phyloP scores from a whole-genome alignment of 2,329 filamentous ascomycete genomes.

The Cryphonectria nitschkei region DNA sequence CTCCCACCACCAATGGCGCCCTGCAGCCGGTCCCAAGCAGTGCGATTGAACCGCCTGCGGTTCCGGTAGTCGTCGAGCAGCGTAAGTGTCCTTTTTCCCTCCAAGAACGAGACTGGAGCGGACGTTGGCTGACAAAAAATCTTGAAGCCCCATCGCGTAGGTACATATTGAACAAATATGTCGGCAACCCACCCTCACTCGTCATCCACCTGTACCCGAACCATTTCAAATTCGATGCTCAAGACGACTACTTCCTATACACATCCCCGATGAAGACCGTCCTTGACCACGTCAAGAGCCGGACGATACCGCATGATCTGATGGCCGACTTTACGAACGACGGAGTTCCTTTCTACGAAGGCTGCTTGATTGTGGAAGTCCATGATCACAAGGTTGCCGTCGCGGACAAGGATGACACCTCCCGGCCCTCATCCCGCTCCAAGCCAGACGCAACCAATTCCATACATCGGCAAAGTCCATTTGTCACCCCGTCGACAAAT shows the following conservation, averaged over 20 bases:
- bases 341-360: conserved; percentile 86
- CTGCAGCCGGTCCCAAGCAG: conserved; percentile 17
- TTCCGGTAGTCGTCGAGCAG: conserved; percentile 48
- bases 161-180: conserved; percentile 39
- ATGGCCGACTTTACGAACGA: conserved; percentile 74
- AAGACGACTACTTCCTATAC: conserved; percentile 90
- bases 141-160: conserved; percentile 37
- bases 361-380: conserved; percentile 92
- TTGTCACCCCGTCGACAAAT: conserved; percentile 86
- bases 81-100: conserved; percentile 26
- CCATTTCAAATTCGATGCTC: conserved; percentile 90
- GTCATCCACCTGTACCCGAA: conserved; percentile 83
- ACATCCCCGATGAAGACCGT: conserved; percentile 86
- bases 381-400: conserved; percentile 78
- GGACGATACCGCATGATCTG: conserved; percentile 88
- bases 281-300: conserved; percentile 74
- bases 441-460: conserved; percentile 74
- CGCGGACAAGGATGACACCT: conserved; percentile 62
- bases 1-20: conserved; percentile 23
- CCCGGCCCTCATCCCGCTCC: conserved; percentile 54
- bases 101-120: neutral
- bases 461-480: conserved; percentile 89
- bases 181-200: conserved; percentile 76
- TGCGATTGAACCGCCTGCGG: conserved; percentile 17
- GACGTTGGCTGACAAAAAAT: conserved; percentile 10